Evolutionary conservation across 108 stramenopile species (phyloP), one percentile per base, ranked within the genome.

Genomic region (Conticribra guillardii): DNA sequence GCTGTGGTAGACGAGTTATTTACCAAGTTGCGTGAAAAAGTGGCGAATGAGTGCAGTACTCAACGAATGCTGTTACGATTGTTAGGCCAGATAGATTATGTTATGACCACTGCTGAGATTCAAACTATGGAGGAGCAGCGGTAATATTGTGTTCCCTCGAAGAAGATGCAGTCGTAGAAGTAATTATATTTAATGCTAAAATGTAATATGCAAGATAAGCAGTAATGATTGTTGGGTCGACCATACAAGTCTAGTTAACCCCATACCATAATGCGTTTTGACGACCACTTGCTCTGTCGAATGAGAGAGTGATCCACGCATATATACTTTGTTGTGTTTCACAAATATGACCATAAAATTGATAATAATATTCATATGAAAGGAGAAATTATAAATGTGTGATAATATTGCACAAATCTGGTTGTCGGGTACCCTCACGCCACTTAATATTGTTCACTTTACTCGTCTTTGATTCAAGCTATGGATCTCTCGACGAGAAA

Each of bases 1-100:
- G 86, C 88, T 23, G 74, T 60, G 9, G 85, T 94, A 4, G 96
- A 94, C 69, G 96, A 94, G 45, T 77, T 93, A 15, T 96, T 94
- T 82, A 67, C 70, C 28, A 96, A 94, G 67, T 82, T 96, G 50
- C 79, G 79, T 47, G 76, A 60, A 28, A 85, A 92, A 52, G 87
- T 96, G 45, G 54, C 52, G 50, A 64, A 68, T 16, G 96, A 96
- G 79, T 84, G 85, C 48, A 45, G 51, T 22, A 79, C 81, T 16
- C 90, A 95, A 52, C 75, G 71, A 51, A 76, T 74, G 32, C 65
- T 93, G 66, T 50, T 88, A 24, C 59, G 81, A 19, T 37, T 94
- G 44, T 53, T 91, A 11, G 96, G 96, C 44, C 84, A 91, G 73
- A 79, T 96, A 29, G 92, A 94, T 73, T 80, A 76, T 16, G 65